Conservation (phyloP, 345 rosid species). For the Eucalyptus curtisii region DNA sequence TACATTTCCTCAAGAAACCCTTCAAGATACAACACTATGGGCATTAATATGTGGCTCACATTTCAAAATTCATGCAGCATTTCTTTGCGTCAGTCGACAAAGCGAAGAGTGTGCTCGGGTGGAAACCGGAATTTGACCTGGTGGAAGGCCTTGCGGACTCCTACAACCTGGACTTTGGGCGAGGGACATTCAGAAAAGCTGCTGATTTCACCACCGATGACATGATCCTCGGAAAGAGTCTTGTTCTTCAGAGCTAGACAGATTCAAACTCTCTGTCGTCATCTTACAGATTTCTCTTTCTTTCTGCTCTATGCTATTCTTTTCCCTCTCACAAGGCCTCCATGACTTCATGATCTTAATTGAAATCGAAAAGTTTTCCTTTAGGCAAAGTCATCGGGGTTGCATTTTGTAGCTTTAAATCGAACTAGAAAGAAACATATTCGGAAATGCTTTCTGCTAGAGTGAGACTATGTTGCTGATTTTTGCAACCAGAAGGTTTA, state of each 20-base stretch:
- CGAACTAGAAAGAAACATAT: neutral
- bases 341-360: neutral
- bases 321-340: neutral
- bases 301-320: neutral
- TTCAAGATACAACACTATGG: neutral
- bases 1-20: neutral
- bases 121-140: constrained; percentile 66
- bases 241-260: constrained; percentile 48
- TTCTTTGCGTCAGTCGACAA: constrained; percentile 90
- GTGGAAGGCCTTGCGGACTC: constrained; percentile 96
- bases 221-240: constrained; percentile 69
- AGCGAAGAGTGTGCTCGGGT: constrained; percentile 78
- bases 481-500: neutral
- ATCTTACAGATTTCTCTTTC: neutral
- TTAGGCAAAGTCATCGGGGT: neutral
- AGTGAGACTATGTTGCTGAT: neutral
- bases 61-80: constrained; percentile 41
- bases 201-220: constrained; percentile 92
- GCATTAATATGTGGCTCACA: neutral
- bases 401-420: neutral
- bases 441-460: neutral
- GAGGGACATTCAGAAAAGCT: constrained; percentile 82
- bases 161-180: constrained; percentile 82
- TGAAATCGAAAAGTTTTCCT: neutral
- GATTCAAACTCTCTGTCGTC: neutral